Evolutionary conservation across 129 eudicot species (phyloP).

Genomic region (Flaveria linearis): DNA sequence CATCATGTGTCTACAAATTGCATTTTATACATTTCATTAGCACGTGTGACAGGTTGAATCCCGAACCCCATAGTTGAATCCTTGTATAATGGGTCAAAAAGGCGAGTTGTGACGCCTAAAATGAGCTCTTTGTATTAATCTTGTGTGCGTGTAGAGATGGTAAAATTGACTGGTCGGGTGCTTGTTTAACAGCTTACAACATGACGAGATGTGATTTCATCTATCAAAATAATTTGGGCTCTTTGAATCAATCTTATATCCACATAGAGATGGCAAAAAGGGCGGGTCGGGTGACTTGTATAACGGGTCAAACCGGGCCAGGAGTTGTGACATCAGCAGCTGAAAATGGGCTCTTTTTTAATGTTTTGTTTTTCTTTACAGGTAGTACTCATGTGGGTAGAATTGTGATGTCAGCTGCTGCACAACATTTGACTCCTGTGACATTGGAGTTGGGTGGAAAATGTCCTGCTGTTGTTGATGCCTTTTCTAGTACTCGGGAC

Average conservation of each 20-base stretch:
- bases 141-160: too few relatives aligned
- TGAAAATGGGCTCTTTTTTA: not conserved
- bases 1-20: not conserved
- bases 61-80: too few relatives aligned
- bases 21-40: not conserved
- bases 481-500: slow-evolving; percentile 47
- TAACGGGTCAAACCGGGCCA: not conserved
- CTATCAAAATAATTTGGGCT: too few relatives aligned
- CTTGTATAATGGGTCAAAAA: too few relatives aligned
- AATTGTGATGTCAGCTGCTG: slow-evolving; percentile 65
- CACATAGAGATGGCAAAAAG: too few relatives aligned
- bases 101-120: too few relatives aligned
- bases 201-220: not conserved
- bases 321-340: not conserved
- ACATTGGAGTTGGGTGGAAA: slow-evolving; percentile 85
- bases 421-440: slow-evolving; percentile 74
- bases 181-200: not conserved
- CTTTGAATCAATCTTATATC: too few relatives aligned
- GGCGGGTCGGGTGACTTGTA: not conserved
- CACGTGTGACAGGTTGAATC: too few relatives aligned
- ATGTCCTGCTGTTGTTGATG: slow-evolving; percentile 77
- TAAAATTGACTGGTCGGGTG: too few relatives aligned
- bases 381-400: slow-evolving; percentile 73
- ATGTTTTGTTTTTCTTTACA: slow-evolving; percentile 8
- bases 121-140: too few relatives aligned